These are phyloP conservation scores for Microsporum ferrugineum DNA, from an alignment of 2,329 filamentous ascomycete species.

Conservation along the genomic window DNA sequence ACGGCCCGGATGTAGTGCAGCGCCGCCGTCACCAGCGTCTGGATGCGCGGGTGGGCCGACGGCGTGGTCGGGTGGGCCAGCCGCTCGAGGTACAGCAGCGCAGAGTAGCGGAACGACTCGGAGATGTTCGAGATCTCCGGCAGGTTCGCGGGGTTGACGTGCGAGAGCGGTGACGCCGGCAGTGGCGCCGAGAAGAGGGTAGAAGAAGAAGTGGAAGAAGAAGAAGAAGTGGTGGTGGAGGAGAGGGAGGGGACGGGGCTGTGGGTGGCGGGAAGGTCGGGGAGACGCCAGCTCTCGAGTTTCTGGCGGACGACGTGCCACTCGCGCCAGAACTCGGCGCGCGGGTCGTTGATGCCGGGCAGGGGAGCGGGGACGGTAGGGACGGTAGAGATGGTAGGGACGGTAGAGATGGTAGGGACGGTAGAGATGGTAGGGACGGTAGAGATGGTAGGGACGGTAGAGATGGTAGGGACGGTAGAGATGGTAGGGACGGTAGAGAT, in stretches of 20 bases:
- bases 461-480: not conserved
- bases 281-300: conserved; percentile 70
- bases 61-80: conserved; percentile 65
- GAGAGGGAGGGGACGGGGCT: not conserved
- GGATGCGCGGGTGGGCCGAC: conserved; percentile 64
- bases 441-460: not conserved
- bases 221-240: conserved; percentile 1
- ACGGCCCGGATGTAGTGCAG: conserved; percentile 74
- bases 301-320: conserved; percentile 70
- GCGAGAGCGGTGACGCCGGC: conserved; percentile 17
- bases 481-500: not conserved
- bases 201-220: conserved; percentile 6
- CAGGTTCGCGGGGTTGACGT: conserved; percentile 48
- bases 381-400: not conserved
- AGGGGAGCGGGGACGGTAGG: too few species aligned
- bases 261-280: not conserved
- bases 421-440: not conserved
- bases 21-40: conserved; percentile 69
- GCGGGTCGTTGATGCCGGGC: conserved; percentile 35
- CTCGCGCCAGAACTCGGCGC: conserved; percentile 54
- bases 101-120: conserved; percentile 81
- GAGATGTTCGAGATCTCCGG: conserved; percentile 71
- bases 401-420: not conserved
- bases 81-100: conserved; percentile 79
- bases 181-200: conserved; percentile 20